Base-by-base conservation (phyloP, 2,329 filamentous ascomycete species). In the Botrytis fabae region DNA sequence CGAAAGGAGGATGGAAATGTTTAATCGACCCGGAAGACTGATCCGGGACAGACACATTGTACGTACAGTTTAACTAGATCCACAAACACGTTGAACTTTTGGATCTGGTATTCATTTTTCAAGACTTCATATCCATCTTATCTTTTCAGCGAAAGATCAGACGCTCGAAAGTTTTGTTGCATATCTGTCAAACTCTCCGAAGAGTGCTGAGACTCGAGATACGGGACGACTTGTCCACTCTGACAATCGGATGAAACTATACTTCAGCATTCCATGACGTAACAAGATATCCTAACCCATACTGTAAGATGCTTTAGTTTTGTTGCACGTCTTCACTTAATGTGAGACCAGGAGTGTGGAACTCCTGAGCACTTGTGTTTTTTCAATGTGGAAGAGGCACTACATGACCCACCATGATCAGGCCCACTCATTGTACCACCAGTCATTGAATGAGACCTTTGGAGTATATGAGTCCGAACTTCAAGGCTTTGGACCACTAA, bases 241-340 rank as follows among this genome's bases (percentile, higher is more conserved):
- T 54, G 64, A 6, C 5, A 7, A 16, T 54, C 25, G 20, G 46
- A 54, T 57, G 48, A 40, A 57, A 57, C 10, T 22, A 28, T 10
- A 57, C 35, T 42, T 35, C 35, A 57, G 9, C 9, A 40, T 40
- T 4, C 2, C 1, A 54, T 54, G 14, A 16, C 32, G 0, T 40
- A 8, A 28, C 16, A 12, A 54, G 35, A 66, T 28, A 22, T 54
- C 4, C 46, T 54, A 28, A 40, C 35, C 12, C 5, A 51, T 14
- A 35, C 62, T 35, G 42, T 46, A 32, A 54, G 32, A 20, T 10
- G 20, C 22, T 57, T 48, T 32, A 12, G 4, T 32, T 44, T 54
- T 71, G 59, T 64, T 62, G 59, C 69, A 63, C 51, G 25, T 65
- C 69, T 32, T 65, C 18, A 51, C 18, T 57, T 18, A 54, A 71